Evolutionary conservation across 2,329 filamentous ascomycete genomes (phyloP), one percentile per base, ranked within the genome.

Genomic region (Fusarium floridanum): DNA sequence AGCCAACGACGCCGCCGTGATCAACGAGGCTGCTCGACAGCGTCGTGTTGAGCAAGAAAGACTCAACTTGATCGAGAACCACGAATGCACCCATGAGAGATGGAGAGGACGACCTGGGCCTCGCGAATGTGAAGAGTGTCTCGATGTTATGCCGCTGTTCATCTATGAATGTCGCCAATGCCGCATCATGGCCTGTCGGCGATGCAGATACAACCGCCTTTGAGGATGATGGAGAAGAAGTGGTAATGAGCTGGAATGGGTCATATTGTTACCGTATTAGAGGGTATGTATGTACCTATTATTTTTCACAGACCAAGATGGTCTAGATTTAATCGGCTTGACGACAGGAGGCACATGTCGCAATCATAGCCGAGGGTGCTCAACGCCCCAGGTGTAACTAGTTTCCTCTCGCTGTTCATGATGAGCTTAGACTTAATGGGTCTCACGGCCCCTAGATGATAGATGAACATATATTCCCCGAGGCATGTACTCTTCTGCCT

Each of bases 81-180:
- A 88, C 41, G 79, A 85, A 20, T 88, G 86, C 65, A 39, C 39
- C 0, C 84, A 87, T 56, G 27, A 66, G 0, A 64, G 20, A 0
- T 88, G 86, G 86, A 75, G 43, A 11, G 79, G 66, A 2, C 74
- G 80, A 3, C 43, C 55, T 14, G 86, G 85, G 1, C 34, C 14
- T 1, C 79, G 82, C 36, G 61, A n/a, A 0, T 89, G 87, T 56
- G 83, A 86, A 50, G 82, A 86, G 67, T 90, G 87, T 70, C 69
- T 73, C 9, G 53, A 85, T n/a, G 14, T 32, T 2, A 77, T 89
- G 53, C 81, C 77, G 0, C 0, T 70, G 0, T 90, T 81, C 70
- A 87, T 90, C 14, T 86, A 83, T 32, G 83, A 88, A 66, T 89
- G 88, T 68, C 57, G 45, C 0, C 80, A 84, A 59, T 90, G 88